A percentile compares a stretch with the other conserved stretches of the same genome.
These are phyloP conservation scores for Tarenaya hassleriana DNA, from an alignment of 345 rosid species.

Conservation along the genomic window DNA sequence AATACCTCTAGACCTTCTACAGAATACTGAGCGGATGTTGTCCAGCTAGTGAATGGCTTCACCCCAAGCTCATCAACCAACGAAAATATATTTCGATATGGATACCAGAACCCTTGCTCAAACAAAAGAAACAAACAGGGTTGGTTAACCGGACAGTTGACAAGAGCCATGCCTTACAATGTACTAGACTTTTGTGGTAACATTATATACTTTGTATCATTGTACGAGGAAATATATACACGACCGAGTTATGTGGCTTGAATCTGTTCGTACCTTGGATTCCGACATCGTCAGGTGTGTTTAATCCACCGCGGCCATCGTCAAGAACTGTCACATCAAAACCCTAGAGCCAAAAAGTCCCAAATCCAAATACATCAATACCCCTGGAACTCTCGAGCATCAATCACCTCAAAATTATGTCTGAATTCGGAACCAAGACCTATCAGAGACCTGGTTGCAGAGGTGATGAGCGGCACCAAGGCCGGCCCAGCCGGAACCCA, in stretches of 20 bases:
- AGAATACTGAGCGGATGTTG: slow-evolving; percentile 40
- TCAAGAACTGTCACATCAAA: slow-evolving; percentile 53
- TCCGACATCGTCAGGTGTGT: slow-evolving; percentile 36
- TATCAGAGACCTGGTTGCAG: slow-evolving; percentile 31
- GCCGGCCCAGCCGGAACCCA: slow-evolving; percentile 69
- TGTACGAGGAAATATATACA: no score
- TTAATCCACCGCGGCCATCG: slow-evolving; percentile 35
- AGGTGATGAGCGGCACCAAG: slow-evolving; percentile 64
- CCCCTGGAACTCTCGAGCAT: no score
- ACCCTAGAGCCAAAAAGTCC: slow-evolving; percentile 38
- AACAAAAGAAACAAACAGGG: background rate
- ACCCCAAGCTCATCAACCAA: slow-evolving; percentile 46
- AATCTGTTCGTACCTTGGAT: slow-evolving; percentile 59
- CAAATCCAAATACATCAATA: background rate
- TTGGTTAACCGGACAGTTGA: no score
- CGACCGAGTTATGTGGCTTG: no score
- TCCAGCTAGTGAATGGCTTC: slow-evolving; percentile 46
- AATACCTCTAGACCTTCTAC: slow-evolving; percentile 44
- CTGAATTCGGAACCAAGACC: background rate
- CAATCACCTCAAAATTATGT: background rate
- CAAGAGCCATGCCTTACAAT: no score
- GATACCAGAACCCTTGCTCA: slow-evolving; percentile 51
- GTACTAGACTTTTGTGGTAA: no score
- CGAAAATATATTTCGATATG: slow-evolving; percentile 44
- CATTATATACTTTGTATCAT: no score